Conservation (phyloP, 495 filamentous ascomycete genomes). For the Aspergillus affinis region DNA sequence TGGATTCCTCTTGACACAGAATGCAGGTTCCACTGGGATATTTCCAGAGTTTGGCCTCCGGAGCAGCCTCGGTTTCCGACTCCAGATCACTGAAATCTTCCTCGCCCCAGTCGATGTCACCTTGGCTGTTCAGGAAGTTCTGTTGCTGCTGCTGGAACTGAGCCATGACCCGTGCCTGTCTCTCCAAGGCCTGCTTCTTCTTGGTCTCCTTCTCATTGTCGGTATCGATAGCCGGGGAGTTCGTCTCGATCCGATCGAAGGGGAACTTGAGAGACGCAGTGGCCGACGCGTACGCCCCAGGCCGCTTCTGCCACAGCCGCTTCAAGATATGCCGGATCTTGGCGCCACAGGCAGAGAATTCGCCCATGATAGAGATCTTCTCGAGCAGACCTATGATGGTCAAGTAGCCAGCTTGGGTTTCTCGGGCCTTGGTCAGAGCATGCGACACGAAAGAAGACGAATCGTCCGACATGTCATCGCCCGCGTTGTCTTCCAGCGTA, state of each 20-base stretch:
- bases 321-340: conserved; percentile 86
- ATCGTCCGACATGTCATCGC: conserved; percentile 48
- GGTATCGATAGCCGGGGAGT: conserved; percentile 56
- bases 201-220: conserved; percentile 77
- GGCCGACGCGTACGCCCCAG: conserved; percentile 64
- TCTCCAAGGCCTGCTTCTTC: conserved; percentile 83
- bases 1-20: conserved; percentile 93
- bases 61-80: conserved; percentile 50
- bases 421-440: conserved; percentile 61
- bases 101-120: conserved; percentile 80
- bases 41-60: conserved; percentile 77
- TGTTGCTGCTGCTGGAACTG: conserved; percentile 97
- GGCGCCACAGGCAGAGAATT: conserved; percentile 75
- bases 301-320: conserved; percentile 79
- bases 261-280: conserved; percentile 49
- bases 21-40: conserved; percentile 96
- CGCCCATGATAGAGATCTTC: conserved; percentile 67
- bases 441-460: conserved; percentile 64
- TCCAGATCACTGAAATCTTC: conserved; percentile 70
- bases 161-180: conserved; percentile 92
- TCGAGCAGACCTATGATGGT: conserved; percentile 78
- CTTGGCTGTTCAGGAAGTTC: conserved; percentile 84
- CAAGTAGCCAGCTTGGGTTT: conserved; percentile 50
- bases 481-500: conserved; percentile 71
- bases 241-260: conserved; percentile 55